These are phyloP conservation scores for Penicillium canescens DNA, from an alignment of 495 filamentous ascomycete genomes.

Conservation along the genomic window DNA sequence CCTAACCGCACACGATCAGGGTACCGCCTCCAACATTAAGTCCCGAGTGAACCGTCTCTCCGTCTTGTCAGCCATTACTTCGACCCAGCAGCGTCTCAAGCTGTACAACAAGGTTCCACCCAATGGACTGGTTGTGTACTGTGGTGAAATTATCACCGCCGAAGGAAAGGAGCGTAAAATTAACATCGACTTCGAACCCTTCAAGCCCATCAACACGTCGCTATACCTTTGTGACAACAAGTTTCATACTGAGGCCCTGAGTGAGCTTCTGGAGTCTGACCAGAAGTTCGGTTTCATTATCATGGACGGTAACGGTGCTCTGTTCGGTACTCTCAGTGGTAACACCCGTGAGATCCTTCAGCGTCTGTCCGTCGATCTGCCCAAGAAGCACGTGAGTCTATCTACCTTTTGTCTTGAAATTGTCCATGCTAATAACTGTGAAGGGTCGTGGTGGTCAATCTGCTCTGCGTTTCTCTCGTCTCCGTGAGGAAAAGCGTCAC, in stretches of 20 bases:
- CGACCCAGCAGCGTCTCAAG: conserved; percentile 97
- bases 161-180: conserved; percentile 99
- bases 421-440: background rate
- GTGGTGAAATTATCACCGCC: conserved; percentile 98
- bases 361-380: conserved; percentile 94
- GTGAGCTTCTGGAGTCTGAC: conserved; percentile 94
- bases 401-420: background rate
- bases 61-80: conserved; percentile 95
- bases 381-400: conserved; percentile 82
- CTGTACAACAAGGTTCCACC: conserved; percentile 97
- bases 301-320: conserved; percentile 98
- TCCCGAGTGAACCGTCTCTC: conserved; percentile 98
- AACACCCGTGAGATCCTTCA: conserved; percentile 97
- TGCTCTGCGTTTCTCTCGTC: conserved; percentile 96
- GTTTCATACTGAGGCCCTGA: conserved; percentile 96
- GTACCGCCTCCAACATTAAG: conserved; percentile 98
- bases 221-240: conserved; percentile 99
- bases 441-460: conserved; percentile 96
- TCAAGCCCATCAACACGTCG: conserved; percentile 99
- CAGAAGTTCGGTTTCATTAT: conserved; percentile 99
- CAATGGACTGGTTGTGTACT: conserved; percentile 97
- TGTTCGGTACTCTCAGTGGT: conserved; percentile 94
- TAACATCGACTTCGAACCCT: conserved; percentile 99
- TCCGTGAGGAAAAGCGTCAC: conserved; percentile 99
- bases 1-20: conserved; percentile 46